These are phyloP conservation scores for Dioszegia hungarica DNA, from an alignment of 768 basidiomycete genomes.

Conservation along the genomic window DNA sequence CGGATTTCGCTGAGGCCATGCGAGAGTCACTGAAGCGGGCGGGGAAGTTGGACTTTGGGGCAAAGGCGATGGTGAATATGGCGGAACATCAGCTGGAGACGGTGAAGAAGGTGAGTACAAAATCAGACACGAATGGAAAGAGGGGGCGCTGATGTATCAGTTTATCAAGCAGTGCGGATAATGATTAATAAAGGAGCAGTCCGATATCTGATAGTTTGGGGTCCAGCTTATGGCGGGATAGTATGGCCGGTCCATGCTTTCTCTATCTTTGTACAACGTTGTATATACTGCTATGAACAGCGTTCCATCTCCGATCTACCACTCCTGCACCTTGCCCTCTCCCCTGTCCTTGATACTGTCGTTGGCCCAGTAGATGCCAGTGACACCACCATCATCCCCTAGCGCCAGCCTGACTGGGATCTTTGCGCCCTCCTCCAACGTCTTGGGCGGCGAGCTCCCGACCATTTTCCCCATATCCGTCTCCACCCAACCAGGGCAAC, in stretches of 20 bases:
- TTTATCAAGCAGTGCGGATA: background rate
- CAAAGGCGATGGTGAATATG: background rate
- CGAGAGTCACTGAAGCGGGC: background rate
- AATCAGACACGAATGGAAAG: too few relatives aligned
- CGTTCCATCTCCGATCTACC: background rate
- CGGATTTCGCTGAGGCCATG: background rate
- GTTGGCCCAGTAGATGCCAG: slow-evolving; percentile 5
- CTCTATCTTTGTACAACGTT: too few relatives aligned
- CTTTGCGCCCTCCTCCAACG: slow-evolving; percentile 1
- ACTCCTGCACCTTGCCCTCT: slow-evolving; percentile 2
- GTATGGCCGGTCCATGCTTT: too few relatives aligned
- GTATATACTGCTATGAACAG: too few relatives aligned
- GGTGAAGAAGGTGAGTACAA: background rate
- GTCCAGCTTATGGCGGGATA: too few relatives aligned
- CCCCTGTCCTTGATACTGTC: background rate
- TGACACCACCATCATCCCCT: background rate
- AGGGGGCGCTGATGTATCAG: background rate
- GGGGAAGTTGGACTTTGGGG: background rate
- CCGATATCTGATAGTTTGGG: too few relatives aligned
- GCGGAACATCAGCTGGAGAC: background rate
- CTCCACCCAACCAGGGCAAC: slow-evolving; percentile 4
- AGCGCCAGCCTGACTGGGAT: slow-evolving; percentile 6
- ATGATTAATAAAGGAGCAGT: background rate
- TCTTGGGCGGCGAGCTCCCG: slow-evolving; percentile 1
- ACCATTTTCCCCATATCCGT: slow-evolving; percentile 5